Evolutionary conservation across 257 asterid species (phyloP).

Genomic region (Gentiana dahurica): DNA sequence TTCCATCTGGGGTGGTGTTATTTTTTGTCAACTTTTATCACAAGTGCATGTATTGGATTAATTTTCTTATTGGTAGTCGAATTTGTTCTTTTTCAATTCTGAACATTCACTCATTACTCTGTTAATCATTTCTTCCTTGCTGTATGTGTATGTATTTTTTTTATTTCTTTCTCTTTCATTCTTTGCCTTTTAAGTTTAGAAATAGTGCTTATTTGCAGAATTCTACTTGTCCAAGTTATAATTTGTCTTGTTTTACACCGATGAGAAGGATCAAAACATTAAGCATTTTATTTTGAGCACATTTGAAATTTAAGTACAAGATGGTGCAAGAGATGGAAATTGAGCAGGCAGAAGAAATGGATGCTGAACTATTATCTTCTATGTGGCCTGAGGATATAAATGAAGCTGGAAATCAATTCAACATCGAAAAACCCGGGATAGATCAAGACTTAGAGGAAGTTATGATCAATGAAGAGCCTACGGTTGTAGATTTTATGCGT

Average conservation of each 20-base stretch:
- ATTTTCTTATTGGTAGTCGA: not conserved
- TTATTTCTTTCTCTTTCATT: not conserved
- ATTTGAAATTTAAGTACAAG: not conserved
- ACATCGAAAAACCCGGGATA: conserved; percentile 57
- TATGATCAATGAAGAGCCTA: conserved; percentile 53
- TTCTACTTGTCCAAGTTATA: not conserved
- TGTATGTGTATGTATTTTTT: not conserved
- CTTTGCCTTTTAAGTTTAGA: not conserved
- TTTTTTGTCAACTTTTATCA: conserved; percentile 6
- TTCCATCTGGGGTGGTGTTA: conserved; percentile 1
- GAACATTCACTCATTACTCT: too few relatives aligned
- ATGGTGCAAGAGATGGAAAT: conserved; percentile 59
- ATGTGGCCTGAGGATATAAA: conserved; percentile 98
- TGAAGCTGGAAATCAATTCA: conserved; percentile 74
- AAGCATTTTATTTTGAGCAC: not conserved
- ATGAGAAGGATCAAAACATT: not conserved
- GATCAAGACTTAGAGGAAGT: conserved; percentile 78
- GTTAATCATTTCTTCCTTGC: too few relatives aligned
- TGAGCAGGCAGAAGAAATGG: conserved; percentile 64
- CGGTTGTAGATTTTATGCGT: conserved; percentile 60
- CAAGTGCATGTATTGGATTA: not conserved
- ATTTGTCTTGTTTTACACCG: not conserved
- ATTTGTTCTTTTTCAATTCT: not conserved
- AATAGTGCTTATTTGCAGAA: not conserved
- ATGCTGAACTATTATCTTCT: conserved; percentile 61